These are phyloP conservation scores for Serendipita sp. DNA, from an alignment of 768 basidiomycete species.

Conservation along the genomic window DNA sequence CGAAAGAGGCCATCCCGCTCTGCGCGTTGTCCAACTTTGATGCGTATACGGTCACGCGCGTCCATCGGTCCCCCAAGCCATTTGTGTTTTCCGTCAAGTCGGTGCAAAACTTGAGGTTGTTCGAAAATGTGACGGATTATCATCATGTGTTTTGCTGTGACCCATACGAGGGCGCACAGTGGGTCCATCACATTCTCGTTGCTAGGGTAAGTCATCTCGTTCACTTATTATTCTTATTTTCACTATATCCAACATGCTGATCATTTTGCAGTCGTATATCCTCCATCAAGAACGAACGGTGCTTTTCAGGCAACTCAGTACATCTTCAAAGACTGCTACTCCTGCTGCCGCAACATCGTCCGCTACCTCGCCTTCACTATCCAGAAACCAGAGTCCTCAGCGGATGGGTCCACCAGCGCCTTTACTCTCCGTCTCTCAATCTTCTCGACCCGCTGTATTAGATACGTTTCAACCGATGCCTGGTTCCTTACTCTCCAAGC, in stretches of 20 bases:
- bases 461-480: background rate
- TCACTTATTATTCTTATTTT: background rate
- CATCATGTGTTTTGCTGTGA: conserved; percentile 71
- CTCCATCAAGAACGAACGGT: conserved; percentile 65
- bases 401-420: conserved; percentile 5
- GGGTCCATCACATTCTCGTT: conserved; percentile 67
- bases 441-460: background rate
- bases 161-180: conserved; percentile 51
- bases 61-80: conserved; percentile 66
- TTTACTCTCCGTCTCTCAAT: background rate
- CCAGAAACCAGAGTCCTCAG: background rate
- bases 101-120: conserved; percentile 67
- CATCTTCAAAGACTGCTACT: background rate
- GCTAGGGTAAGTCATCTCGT: conserved; percentile 46
- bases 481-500: conserved; percentile 1
- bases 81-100: conserved; percentile 81
- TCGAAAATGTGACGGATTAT: conserved; percentile 80
- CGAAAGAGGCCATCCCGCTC: conserved; percentile 64
- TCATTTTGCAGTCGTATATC: conserved; percentile 49
- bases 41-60: conserved; percentile 60
- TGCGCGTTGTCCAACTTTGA: conserved; percentile 85
- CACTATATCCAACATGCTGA: conserved; percentile 5
- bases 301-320: conserved; percentile 26
- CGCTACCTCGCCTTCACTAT: background rate
- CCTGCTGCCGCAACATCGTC: background rate